These are phyloP conservation scores for Bruguiera parviflora DNA, from an alignment of 345 rosid species.

Conservation along the genomic window DNA sequence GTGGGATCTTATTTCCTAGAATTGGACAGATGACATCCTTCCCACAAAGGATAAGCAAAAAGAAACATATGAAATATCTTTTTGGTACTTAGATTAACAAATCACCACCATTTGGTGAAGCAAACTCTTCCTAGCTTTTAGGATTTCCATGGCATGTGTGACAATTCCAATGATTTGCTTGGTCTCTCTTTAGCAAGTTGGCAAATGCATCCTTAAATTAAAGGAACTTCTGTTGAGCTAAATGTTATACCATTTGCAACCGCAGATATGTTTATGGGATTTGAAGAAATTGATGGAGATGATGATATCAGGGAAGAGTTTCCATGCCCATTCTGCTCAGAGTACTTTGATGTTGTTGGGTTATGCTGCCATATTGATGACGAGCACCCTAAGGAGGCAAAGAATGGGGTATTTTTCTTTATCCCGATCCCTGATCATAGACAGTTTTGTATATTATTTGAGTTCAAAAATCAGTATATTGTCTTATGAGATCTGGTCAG, in stretches of 20 bases:
- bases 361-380: constrained; percentile 92
- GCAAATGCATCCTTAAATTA: not conserved
- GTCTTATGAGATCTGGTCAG: too few species aligned
- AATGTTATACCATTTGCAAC: constrained; percentile 13
- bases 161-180: too few species aligned
- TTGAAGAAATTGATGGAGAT: constrained; percentile 84
- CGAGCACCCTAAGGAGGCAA: constrained; percentile 81
- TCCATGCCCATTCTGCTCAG: constrained; percentile 91
- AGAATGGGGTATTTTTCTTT: constrained; percentile 62
- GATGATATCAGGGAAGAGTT: constrained; percentile 89
- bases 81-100: too few species aligned
- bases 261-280: constrained; percentile 77
- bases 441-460: not conserved
- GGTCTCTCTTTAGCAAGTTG: too few species aligned
- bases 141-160: too few species aligned
- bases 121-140: too few species aligned
- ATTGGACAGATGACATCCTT: too few species aligned
- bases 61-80: too few species aligned
- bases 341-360: constrained; percentile 79
- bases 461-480: too few species aligned
- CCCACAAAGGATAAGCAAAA: too few species aligned
- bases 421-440: not conserved
- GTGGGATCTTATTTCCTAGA: too few species aligned
- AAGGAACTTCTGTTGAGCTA: constrained; percentile 4
- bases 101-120: too few species aligned